A percentile compares a stretch with the other conserved stretches of the same genome.
Conservation (phyloP, 805 yeast species). For the Candida silvatica region DNA sequence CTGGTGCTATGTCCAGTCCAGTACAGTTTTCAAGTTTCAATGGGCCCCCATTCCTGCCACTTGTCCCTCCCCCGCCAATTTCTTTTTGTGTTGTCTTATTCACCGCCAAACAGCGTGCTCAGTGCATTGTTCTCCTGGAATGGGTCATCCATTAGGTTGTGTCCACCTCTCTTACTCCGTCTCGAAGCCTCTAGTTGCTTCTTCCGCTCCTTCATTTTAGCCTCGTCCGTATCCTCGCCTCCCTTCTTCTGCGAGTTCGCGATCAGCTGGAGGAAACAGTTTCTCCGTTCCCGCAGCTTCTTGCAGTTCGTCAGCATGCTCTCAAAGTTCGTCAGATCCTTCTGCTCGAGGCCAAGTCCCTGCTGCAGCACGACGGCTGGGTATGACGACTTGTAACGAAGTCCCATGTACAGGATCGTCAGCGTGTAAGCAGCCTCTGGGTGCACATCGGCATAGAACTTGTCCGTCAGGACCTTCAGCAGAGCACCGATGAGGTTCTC, state of each 20-base stretch:
- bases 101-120: constrained; percentile 4
- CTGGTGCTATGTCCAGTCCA: too few species aligned
- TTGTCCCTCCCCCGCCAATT: too few species aligned
- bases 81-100: too few species aligned
- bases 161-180: constrained; percentile 2
- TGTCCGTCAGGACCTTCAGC: constrained; percentile 58
- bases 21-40: too few species aligned
- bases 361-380: constrained; percentile 55
- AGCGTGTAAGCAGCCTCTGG: constrained; percentile 88
- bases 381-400: constrained; percentile 59
- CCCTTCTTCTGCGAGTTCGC: constrained; percentile 38
- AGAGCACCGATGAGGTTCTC: constrained; percentile 64
- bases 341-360: constrained; percentile 42
- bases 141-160: constrained; percentile 6
- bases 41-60: too few species aligned
- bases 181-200: constrained; percentile 3
- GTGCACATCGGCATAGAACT: constrained; percentile 77
- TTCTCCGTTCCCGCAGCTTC: constrained; percentile 69
- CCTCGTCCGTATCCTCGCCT: constrained; percentile 20
- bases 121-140: constrained; percentile 5
- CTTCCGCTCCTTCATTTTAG: constrained; percentile 29
- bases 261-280: constrained; percentile 70
- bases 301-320: constrained; percentile 53
- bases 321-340: constrained; percentile 58
- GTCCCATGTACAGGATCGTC: constrained; percentile 67